phyloP scores from a whole-genome alignment of 371 early-diverging fungal genomes.

The Dichotomocladium elegans region DNA sequence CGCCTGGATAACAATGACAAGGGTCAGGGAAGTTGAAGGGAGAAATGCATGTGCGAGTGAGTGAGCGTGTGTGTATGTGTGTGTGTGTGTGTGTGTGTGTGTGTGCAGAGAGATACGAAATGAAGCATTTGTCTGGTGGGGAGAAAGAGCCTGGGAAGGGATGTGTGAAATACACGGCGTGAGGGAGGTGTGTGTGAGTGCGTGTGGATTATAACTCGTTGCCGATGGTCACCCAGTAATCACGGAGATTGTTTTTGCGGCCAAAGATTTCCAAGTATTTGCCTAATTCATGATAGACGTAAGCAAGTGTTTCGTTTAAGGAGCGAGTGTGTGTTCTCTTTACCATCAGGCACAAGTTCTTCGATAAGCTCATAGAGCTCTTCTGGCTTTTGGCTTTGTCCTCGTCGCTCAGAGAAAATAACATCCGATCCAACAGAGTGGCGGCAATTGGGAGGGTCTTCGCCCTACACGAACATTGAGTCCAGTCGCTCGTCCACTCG shows the following conservation, averaged over 20 bases:
- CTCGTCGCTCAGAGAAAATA: conserved; percentile 88
- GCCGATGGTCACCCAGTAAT: conserved; percentile 94
- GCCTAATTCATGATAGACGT: conserved; percentile 23
- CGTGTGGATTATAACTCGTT: conserved; percentile 71
- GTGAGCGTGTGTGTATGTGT: too few species aligned
- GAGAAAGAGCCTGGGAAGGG: not conserved
- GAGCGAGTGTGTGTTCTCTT: too few species aligned
- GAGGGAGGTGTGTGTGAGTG: not conserved
- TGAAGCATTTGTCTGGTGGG: not conserved
- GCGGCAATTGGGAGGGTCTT: conserved; percentile 73
- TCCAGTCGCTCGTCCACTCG: not conserved
- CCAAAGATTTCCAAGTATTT: conserved; percentile 93
- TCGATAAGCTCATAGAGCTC: conserved; percentile 92
- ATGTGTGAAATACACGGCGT: too few species aligned
- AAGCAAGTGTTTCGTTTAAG: not conserved
- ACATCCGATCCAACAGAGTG: conserved; percentile 85
- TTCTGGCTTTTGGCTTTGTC: conserved; percentile 94
- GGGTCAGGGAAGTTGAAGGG: too few species aligned
- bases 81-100: too few species aligned
- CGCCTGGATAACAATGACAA: too few species aligned
- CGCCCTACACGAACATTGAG: conserved; percentile 33
- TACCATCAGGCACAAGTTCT: conserved; percentile 84
- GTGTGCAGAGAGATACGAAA: not conserved
- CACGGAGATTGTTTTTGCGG: conserved; percentile 88
- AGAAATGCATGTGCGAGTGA: too few species aligned